Base-by-base conservation (phyloP, 1,284 basidiomycete genomes). In the Abortiporus biennis region DNA sequence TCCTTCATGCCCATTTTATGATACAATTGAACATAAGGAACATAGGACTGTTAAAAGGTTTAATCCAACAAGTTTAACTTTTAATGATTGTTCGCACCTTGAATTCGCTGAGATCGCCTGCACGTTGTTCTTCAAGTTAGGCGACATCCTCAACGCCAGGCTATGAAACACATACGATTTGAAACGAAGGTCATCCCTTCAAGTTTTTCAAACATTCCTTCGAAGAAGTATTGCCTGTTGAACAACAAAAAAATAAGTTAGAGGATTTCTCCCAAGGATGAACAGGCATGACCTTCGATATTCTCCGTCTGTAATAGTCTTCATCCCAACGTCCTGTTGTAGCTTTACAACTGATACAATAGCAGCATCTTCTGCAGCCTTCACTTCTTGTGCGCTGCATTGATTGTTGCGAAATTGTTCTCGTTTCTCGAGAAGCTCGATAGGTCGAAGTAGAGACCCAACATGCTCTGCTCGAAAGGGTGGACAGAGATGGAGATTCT, bases 181-280 rank as follows among this genome's bases (percentile, higher is more conserved):
- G 72, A 65, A 33, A 79, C 56, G 48, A 66, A 66, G 34, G 68
- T 71, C 69, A 83, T 81, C 33, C 85, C 82, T 35, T 80, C 73
- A 46, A 80, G 60, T 47, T 67, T 79, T 49, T 80, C 72, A 54
- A 76, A 81, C 16, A 79, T 74, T 12, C 74, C 74, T 41, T 79
- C 74, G 43, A 68, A 80, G 56, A 78, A 80, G 60, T 71, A 65
- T 38, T 67, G 66, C 51, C 77, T 80, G 51, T 8, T 4, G 23
- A 36, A n/a, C n/a, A n/a, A n/a, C n/a, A n/a, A n/a, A n/a, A n/a
- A n/a, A n/a, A n/a, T n/a, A n/a, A n/a, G n/a, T n/a, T n/a, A n/a
- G n/a, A n/a, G n/a, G n/a, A n/a, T n/a, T n/a, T n/a, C n/a, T n/a
- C n/a, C n/a, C n/a, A n/a, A n/a, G n/a, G n/a, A n/a, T n/a, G n/a